phyloP scores from a whole-genome alignment of 2,329 filamentous ascomycete genomes.

The Drechmeria coniospora region DNA sequence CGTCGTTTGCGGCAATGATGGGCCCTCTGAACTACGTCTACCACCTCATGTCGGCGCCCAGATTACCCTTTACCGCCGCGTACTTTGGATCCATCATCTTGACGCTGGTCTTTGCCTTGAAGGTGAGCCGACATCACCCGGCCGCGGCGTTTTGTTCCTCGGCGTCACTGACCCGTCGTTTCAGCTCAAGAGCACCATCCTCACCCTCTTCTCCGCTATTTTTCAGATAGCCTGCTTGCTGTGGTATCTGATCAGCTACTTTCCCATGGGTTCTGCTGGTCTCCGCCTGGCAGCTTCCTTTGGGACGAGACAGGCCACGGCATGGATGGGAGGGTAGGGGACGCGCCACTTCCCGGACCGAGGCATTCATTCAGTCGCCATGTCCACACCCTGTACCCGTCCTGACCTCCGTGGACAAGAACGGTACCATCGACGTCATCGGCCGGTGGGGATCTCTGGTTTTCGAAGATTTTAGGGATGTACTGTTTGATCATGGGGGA shows the following conservation, averaged over 20 bases:
- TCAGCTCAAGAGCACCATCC: slow-evolving; percentile 67
- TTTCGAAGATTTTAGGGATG: too few relatives aligned
- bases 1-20: slow-evolving; percentile 90
- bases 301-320: slow-evolving; percentile 66
- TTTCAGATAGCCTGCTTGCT: slow-evolving; percentile 68
- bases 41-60: slow-evolving; percentile 70
- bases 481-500: too few relatives aligned
- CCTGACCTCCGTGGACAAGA: too few relatives aligned
- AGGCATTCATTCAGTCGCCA: neutral
- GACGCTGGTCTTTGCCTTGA: slow-evolving; percentile 83
- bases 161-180: slow-evolving; percentile 4
- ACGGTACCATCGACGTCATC: too few relatives aligned
- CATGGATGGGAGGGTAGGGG: slow-evolving; percentile 67
- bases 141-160: too few relatives aligned
- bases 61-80: slow-evolving; percentile 81
- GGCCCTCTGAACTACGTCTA: slow-evolving; percentile 69
- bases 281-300: slow-evolving; percentile 76
- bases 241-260: slow-evolving; percentile 96
- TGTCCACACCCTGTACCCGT: neutral
- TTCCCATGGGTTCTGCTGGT: slow-evolving; percentile 87
- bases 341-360: neutral
- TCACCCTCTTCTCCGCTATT: slow-evolving; percentile 73
- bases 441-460: too few relatives aligned
- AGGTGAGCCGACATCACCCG: slow-evolving; percentile 50
- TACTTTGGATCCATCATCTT: slow-evolving; percentile 89